phyloP scores from a whole-genome alignment of 768 basidiomycete genomes.

The Rhizopogon sp. region DNA sequence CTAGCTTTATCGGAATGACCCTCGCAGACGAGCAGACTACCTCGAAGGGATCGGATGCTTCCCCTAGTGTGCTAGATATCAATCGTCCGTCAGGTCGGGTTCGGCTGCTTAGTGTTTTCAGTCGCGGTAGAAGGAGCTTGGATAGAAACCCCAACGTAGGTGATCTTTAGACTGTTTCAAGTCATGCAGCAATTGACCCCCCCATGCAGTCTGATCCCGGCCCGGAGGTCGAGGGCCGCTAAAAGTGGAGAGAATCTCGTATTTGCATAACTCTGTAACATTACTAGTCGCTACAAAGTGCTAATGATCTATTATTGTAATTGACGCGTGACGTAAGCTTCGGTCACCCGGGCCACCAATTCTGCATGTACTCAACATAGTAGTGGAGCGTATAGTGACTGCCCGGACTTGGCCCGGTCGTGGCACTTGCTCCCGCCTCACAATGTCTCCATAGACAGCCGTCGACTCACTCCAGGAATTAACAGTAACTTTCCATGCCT shows the following conservation, averaged over 20 bases:
- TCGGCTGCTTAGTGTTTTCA: conserved; percentile 25
- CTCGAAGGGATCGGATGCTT: conserved; percentile 15
- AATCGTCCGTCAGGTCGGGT: conserved; percentile 22
- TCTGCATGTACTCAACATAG: too few relatives aligned
- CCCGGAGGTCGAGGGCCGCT: neutral
- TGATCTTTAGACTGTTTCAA: conserved; percentile 4
- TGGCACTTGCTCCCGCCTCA: neutral
- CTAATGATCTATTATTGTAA: neutral
- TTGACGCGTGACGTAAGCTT: neutral
- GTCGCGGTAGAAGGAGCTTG: conserved; percentile 15
- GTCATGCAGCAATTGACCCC: neutral
- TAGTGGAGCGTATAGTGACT: too few relatives aligned
- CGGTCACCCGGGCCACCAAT: too few relatives aligned
- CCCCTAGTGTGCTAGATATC: conserved; percentile 4
- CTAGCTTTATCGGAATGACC: conserved; percentile 23
- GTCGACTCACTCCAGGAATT: too few relatives aligned
- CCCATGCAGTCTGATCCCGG: neutral
- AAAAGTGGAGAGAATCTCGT: neutral
- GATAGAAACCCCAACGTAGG: conserved; percentile 4
- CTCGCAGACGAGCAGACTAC: conserved; percentile 40
- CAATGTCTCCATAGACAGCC: too few relatives aligned
- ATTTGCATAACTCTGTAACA: neutral
- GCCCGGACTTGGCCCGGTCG: too few relatives aligned
- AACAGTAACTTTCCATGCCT: conserved; percentile 30
- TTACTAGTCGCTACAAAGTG: neutral